Conservation (phyloP, 2,329 filamentous ascomycete genomes). For the Passalora sequoiae region DNA sequence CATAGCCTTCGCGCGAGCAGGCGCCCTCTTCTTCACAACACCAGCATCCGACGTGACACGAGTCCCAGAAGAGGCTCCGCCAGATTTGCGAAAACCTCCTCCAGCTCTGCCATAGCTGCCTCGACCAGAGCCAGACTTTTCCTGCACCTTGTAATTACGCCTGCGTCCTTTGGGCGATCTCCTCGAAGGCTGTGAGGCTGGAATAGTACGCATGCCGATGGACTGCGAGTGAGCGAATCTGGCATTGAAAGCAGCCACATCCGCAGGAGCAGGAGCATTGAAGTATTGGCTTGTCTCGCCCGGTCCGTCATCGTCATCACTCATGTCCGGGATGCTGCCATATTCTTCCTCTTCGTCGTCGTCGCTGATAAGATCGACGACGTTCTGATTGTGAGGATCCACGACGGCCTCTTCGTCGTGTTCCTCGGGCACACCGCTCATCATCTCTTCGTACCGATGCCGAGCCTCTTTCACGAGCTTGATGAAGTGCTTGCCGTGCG, state of each 20-base stretch:
- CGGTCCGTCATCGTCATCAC: conserved; percentile 32
- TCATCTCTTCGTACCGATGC: conserved; percentile 38
- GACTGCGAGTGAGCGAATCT: conserved; percentile 19
- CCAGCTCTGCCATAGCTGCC: neutral
- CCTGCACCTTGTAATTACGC: conserved; percentile 8
- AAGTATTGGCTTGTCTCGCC: conserved; percentile 28
- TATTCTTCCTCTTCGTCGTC: conserved; percentile 38
- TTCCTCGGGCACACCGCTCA: conserved; percentile 35
- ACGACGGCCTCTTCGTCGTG: conserved; percentile 41
- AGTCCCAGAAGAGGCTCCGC: neutral
- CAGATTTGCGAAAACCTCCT: neutral
- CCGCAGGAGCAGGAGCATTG: neutral
- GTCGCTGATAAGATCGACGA: conserved; percentile 45
- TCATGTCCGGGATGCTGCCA: conserved; percentile 39
- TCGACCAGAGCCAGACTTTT: neutral
- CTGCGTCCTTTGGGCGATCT: conserved; percentile 9
- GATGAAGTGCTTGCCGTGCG: conserved; percentile 58
- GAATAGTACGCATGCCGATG: conserved; percentile 7
- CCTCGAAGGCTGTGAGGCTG: conserved; percentile 6
- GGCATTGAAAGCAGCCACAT: conserved; percentile 21
- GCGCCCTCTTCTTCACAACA: conserved; percentile 1
- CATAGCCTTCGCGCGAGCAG: neutral
- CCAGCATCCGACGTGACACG: conserved; percentile 1
- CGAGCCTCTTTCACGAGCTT: conserved; percentile 48
- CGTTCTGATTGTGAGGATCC: conserved; percentile 48